phyloP scores from a whole-genome alignment of 352 stramenopile species.

The Phytopythium aichiense region DNA sequence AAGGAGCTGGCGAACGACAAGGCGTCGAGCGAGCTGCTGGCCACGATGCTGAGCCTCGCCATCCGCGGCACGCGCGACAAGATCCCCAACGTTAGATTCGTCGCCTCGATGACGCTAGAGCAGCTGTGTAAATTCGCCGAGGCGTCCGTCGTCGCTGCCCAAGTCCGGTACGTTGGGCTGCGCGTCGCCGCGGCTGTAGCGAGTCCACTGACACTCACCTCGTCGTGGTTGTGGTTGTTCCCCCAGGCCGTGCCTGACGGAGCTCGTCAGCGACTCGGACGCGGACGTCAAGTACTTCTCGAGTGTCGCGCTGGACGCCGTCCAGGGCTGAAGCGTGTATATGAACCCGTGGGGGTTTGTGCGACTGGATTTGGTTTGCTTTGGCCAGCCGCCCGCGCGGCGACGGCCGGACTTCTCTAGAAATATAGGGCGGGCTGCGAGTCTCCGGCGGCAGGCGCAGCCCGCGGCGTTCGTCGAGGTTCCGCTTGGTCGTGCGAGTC shows the following conservation, averaged over 20 bases:
- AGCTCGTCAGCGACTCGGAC: conserved; percentile 75
- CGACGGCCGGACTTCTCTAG: conserved; percentile 3
- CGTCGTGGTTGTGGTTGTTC: neutral
- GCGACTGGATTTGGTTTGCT: conserved; percentile 1
- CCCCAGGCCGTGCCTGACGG: conserved; percentile 62
- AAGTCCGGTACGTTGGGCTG: conserved; percentile 57
- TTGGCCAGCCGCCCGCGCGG: neutral
- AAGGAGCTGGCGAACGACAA: conserved; percentile 76
- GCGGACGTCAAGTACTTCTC: conserved; percentile 88
- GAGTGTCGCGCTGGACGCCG: conserved; percentile 71
- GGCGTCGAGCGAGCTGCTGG: conserved; percentile 62
- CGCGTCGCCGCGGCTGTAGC: neutral
- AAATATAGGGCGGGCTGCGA: conserved; percentile 9
- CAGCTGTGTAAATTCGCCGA: conserved; percentile 80
- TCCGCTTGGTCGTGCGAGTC: neutral
- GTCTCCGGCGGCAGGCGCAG: neutral
- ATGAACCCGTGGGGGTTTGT: conserved; percentile 7
- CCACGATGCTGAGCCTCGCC: conserved; percentile 56
- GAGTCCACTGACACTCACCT: neutral
- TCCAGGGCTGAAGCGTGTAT: conserved; percentile 54
- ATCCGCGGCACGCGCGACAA: conserved; percentile 77
- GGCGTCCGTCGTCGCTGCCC: conserved; percentile 50
- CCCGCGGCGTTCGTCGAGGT: conserved; percentile 3
- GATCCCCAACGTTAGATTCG: conserved; percentile 88
- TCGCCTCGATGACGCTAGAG: conserved; percentile 81